Percentiles rank a stretch among this genome's conserved stretches.
Conservation (phyloP, 805 yeast species). For the Barnettozyma populi region DNA sequence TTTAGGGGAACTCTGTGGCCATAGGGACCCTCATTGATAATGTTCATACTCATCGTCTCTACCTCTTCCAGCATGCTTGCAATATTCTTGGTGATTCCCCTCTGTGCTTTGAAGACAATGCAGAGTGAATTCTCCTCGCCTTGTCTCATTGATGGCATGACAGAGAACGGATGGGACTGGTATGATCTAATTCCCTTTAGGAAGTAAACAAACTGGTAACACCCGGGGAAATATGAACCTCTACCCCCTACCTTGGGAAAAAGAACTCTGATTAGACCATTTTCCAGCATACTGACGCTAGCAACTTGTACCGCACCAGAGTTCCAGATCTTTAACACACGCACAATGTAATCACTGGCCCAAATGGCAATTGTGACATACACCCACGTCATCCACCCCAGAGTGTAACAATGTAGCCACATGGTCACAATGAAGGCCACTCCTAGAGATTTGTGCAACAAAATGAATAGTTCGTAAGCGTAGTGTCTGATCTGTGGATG, state of each 20-base stretch:
- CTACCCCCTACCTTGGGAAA: constrained; percentile 38
- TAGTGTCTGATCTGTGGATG: constrained; percentile 46
- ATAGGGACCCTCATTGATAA: constrained; percentile 58
- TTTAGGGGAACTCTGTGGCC: constrained; percentile 39
- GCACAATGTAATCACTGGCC: constrained; percentile 57
- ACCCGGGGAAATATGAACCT: constrained; percentile 42
- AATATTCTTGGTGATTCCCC: constrained; percentile 50
- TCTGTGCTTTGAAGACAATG: constrained; percentile 43
- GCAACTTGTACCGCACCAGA: constrained; percentile 59
- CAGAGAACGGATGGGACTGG: constrained; percentile 72
- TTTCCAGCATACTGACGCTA: constrained; percentile 24
- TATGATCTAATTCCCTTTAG: constrained; percentile 33
- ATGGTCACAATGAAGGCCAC: constrained; percentile 45
- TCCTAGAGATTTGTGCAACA: constrained; percentile 53
- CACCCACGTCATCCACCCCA: constrained; percentile 46
- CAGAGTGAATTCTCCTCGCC: constrained; percentile 28
- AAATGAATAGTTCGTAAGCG: constrained; percentile 56
- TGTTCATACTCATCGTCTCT: constrained; percentile 29
- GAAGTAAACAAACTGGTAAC: constrained; percentile 52
- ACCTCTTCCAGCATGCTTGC: constrained; percentile 28
- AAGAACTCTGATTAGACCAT: constrained; percentile 35
- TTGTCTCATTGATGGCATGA: constrained; percentile 36
- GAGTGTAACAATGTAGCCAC: constrained; percentile 52
- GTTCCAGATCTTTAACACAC: constrained; percentile 46
- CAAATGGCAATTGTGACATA: constrained; percentile 60